Conservation (phyloP, 2,329 filamentous ascomycete genomes). For the Botryotinia narcissicola region DNA sequence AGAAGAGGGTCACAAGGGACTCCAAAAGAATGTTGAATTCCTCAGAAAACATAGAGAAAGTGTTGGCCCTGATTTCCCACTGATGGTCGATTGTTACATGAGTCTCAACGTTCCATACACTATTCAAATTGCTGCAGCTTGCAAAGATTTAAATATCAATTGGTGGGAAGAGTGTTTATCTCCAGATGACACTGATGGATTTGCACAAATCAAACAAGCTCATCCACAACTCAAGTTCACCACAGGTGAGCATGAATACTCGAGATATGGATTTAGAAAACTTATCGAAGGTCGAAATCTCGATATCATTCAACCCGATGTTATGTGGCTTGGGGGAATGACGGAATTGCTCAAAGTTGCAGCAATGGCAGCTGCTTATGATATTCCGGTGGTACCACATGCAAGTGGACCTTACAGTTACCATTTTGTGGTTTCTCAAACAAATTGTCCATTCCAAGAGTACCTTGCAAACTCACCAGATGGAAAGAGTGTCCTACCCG, state of each 20-base stretch:
- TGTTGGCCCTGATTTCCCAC: slow-evolving; percentile 84
- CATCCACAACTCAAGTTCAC: slow-evolving; percentile 92
- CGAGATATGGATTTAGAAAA: slow-evolving; percentile 90
- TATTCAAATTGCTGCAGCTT: slow-evolving; percentile 83
- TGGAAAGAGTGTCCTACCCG: slow-evolving; percentile 82
- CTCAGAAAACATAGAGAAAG: slow-evolving; percentile 78
- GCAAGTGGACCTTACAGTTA: slow-evolving; percentile 93
- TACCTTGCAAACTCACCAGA: slow-evolving; percentile 92
- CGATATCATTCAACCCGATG: slow-evolving; percentile 92
- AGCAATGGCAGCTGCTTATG: slow-evolving; percentile 86
- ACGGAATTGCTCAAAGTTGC: slow-evolving; percentile 89
- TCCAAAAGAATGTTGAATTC: slow-evolving; percentile 87
- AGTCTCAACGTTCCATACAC: slow-evolving; percentile 89
- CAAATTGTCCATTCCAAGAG: slow-evolving; percentile 93
- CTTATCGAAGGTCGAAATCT: slow-evolving; percentile 87
- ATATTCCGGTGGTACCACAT: slow-evolving; percentile 93
- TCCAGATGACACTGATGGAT: slow-evolving; percentile 89
- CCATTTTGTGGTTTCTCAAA: slow-evolving; percentile 91
- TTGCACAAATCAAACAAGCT: slow-evolving; percentile 83
- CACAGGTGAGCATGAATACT: slow-evolving; percentile 94
- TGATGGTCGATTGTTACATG: slow-evolving; percentile 98
- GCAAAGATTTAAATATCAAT: slow-evolving; percentile 81
- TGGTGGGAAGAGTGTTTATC: slow-evolving; percentile 97
- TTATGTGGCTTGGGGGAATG: slow-evolving; percentile 95
- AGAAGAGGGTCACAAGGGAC: slow-evolving; percentile 76